Percentiles rank a stretch among this genome's conserved stretches.
These are phyloP conservation scores for Hamamelis virginiana DNA, from an alignment of 164 flowering plant species.

Conservation along the genomic window DNA sequence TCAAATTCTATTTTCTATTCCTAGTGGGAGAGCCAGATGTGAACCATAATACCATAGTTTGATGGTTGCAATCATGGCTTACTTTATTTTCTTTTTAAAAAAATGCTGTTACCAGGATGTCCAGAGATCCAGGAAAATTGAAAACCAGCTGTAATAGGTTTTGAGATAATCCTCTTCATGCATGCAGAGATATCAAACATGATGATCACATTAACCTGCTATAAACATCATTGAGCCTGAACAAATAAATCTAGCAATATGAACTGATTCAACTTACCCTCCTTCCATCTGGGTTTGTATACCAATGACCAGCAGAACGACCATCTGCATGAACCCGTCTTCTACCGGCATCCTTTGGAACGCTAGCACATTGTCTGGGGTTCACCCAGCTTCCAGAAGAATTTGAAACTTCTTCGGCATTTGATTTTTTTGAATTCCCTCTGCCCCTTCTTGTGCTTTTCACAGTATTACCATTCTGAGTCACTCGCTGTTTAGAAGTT, in stretches of 20 bases:
- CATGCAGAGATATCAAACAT: neutral
- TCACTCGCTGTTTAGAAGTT: conserved; percentile 23
- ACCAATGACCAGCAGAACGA: conserved; percentile 67
- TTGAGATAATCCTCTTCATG: neutral
- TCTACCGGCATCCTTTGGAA: conserved; percentile 67
- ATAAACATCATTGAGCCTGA: neutral
- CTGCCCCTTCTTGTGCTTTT: conserved; percentile 31
- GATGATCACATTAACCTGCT: neutral
- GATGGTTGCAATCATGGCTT: neutral
- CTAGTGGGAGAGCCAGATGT: neutral
- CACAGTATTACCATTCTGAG: conserved; percentile 18
- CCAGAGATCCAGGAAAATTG: too few relatives aligned
- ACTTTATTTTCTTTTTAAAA: too few relatives aligned
- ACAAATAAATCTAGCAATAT: neutral
- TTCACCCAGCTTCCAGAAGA: conserved; percentile 58
- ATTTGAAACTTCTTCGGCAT: conserved; percentile 28
- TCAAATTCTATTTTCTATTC: neutral
- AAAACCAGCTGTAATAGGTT: neutral
- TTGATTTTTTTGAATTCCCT: conserved; percentile 32
- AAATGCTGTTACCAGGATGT: too few relatives aligned
- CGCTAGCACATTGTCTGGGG: conserved; percentile 37
- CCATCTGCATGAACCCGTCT: conserved; percentile 62
- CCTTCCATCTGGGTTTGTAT: conserved; percentile 58
- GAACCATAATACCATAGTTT: neutral
- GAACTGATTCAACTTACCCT: conserved; percentile 41